Evolutionary conservation across 2,329 filamentous ascomycete species (phyloP), one percentile per base, ranked within the genome.

Genomic region (Mollisiaceae sp.): DNA sequence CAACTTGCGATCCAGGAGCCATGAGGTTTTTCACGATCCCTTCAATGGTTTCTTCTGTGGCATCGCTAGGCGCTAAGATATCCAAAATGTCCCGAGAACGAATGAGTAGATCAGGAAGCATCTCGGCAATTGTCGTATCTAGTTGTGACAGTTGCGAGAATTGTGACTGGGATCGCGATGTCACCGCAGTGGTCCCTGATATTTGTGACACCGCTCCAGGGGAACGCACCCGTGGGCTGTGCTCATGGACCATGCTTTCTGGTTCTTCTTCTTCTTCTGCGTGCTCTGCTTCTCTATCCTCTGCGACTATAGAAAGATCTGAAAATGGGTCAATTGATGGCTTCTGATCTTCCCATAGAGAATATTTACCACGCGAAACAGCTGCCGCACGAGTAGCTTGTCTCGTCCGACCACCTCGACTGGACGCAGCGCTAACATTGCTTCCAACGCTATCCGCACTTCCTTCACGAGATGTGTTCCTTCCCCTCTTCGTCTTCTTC

Each of bases 71-170:
- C 6, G 77, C 71, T 9, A 81, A 73, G 4, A 79, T 73, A 14
- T 78, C 72, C 24, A 82, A 66, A 1, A 82, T 69, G n/a, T 71
- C 68, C 12, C 68, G 66, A 8, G 79, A 74, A 4, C 73, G 70
- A 45, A 72, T 64, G 24, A 78, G 75, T 4, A 82, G 72, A 32
- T 78, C 76, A 22, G 77, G 77, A 8, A 82, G 74, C 12, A 72
- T 71, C 58, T 82, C 78, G 4, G 78, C 68, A 70, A 81, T 76
- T 47, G 77, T 71, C 8, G 77, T 68, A 4, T 82, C 77, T 8
- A 79, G 27, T 32, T 32, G 27, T 63, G 5, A 75, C 72, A 5
- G 68, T 69, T 32, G 27, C 6, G 27, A 32, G 20, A 75, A 62
- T 55, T 76, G 74, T 14, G 57, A 57, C 14, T 60, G 58, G 22